Evolutionary conservation across 768 basidiomycete genomes (phyloP).

Genomic region (Lactifluus volemus): DNA sequence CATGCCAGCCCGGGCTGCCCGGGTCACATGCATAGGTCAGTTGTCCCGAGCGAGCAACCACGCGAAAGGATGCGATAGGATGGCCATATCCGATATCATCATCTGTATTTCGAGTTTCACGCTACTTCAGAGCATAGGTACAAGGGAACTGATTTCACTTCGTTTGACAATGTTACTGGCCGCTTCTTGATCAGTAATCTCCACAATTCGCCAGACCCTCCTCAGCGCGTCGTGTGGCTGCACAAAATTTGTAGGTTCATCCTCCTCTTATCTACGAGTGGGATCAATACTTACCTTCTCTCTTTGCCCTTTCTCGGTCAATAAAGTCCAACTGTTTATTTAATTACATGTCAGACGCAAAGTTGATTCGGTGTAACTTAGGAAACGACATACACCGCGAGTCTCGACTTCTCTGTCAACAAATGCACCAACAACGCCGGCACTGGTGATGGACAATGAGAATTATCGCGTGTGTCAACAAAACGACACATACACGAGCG

Average conservation of each 20-base stretch:
- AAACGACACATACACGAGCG: not conserved
- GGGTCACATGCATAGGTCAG: too few relatives aligned
- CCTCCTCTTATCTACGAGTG: not conserved
- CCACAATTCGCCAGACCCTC: not conserved
- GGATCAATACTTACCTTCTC: not conserved
- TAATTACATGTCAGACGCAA: not conserved
- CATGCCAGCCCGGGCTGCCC: too few relatives aligned
- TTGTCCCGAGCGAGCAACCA: too few relatives aligned
- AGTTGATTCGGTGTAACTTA: not conserved
- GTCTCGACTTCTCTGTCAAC: constrained; percentile 47
- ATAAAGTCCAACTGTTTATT: not conserved
- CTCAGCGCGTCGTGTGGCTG: not conserved
- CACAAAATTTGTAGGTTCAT: not conserved
- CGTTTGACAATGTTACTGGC: not conserved
- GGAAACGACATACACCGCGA: constrained; percentile 35
- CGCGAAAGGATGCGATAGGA: too few relatives aligned
- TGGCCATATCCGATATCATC: too few relatives aligned
- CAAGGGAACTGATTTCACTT: not conserved
- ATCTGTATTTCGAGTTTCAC: too few relatives aligned
- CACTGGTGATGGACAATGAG: constrained; percentile 27
- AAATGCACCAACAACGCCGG: constrained; percentile 45
- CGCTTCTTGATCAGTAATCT: not conserved
- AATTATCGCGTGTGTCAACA: not conserved
- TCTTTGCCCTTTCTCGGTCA: not conserved
- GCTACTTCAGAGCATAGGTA: not conserved